phyloP scores from a whole-genome alignment of 225 moss, liverwort and hornwort species.

The Physcomitrellopsis africana region DNA sequence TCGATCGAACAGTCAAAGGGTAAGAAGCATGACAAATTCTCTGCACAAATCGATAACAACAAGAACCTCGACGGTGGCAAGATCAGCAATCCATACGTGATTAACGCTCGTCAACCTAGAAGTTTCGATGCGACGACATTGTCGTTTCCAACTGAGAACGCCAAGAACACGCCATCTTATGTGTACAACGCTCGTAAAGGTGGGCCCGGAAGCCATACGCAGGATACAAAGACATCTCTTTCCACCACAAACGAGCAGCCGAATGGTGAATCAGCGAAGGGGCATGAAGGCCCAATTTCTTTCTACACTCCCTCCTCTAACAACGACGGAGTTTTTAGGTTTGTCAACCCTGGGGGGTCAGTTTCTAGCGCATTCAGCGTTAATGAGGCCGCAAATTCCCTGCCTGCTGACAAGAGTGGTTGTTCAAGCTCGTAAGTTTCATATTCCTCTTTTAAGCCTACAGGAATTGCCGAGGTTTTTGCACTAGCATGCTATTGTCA shows the following conservation, averaged over 20 bases:
- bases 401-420: too few relatives aligned
- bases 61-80: background rate
- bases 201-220: background rate
- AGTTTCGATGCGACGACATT: background rate
- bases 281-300: conserved; percentile 19
- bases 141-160: background rate
- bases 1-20: background rate
- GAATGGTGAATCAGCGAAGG: background rate
- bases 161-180: background rate
- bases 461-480: too few relatives aligned
- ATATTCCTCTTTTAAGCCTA: too few relatives aligned
- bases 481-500: too few relatives aligned
- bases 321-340: conserved; percentile 29
- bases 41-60: conserved; percentile 16
- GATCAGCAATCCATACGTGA: background rate
- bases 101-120: too few relatives aligned
- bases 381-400: conserved; percentile 4
- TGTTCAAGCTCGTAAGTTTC: too few relatives aligned
- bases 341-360: background rate
- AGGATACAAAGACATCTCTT: background rate
- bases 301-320: conserved; percentile 31
- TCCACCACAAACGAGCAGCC: background rate
- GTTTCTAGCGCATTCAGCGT: too few relatives aligned
- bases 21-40: background rate
- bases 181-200: conserved; percentile 1